These are phyloP conservation scores for Parafenestella ontariensis DNA, from an alignment of 2,329 filamentous ascomycete genomes.

Conservation along the genomic window DNA sequence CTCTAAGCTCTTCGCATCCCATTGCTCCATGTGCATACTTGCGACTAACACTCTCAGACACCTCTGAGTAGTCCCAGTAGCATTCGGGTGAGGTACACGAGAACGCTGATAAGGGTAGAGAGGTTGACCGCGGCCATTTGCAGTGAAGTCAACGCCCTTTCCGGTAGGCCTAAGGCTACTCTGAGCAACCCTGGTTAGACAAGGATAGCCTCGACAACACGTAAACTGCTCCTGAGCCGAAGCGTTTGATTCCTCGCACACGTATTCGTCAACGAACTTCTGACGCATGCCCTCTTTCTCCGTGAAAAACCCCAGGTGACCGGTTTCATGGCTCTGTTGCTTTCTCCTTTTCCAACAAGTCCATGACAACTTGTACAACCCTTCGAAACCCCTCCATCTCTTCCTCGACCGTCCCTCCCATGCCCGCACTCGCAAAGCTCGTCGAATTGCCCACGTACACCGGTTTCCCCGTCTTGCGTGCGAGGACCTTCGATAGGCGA, in stretches of 20 bases:
- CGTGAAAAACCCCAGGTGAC: not conserved
- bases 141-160: conserved; percentile 57
- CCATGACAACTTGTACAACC: conserved; percentile 73
- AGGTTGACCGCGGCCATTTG: conserved; percentile 35
- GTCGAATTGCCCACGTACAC: conserved; percentile 93
- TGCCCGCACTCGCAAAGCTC: conserved; percentile 73
- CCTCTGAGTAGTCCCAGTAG: conserved; percentile 63
- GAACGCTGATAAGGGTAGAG: conserved; percentile 56
- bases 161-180: conserved; percentile 47
- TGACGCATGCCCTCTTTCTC: not conserved
- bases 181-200: conserved; percentile 65
- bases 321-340: not conserved
- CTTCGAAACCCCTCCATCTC: conserved; percentile 87
- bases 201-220: conserved; percentile 58
- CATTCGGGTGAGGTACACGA: conserved; percentile 62
- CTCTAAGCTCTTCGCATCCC: conserved; percentile 52
- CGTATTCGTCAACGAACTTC: not conserved
- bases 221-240: conserved; percentile 2
- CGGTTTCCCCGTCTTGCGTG: conserved; percentile 73
- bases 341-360: conserved; percentile 52
- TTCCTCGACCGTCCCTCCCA: conserved; percentile 86
- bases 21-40: not conserved
- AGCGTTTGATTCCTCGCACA: not conserved
- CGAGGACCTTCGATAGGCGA: conserved; percentile 81
- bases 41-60: conserved; percentile 44